phyloP scores from a whole-genome alignment of 306 rosid species.

The Vachellia pachyceras region DNA sequence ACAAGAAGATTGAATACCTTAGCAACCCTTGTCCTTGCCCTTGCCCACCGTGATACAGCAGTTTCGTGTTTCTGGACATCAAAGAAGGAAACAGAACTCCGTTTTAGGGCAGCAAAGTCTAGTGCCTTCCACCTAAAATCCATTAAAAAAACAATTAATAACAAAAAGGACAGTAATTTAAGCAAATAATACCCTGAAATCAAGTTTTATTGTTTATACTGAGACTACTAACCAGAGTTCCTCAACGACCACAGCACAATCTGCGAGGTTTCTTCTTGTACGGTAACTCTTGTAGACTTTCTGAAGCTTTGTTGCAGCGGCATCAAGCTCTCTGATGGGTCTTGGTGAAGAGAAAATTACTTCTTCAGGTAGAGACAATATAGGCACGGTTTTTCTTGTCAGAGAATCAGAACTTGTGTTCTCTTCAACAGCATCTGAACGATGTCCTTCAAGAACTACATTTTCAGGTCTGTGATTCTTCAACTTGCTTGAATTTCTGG shows the following conservation, averaged over 20 bases:
- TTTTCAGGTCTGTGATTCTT: slow-evolving; percentile 58
- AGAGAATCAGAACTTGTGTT: slow-evolving; percentile 33
- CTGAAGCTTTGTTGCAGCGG: slow-evolving; percentile 82
- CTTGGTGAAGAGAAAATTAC: slow-evolving; percentile 58
- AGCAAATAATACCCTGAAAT: background rate
- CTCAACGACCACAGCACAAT: slow-evolving; percentile 90
- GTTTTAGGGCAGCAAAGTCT: slow-evolving; percentile 66
- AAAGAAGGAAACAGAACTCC: slow-evolving; percentile 71
- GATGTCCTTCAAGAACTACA: slow-evolving; percentile 50
- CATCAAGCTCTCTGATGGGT: slow-evolving; percentile 74
- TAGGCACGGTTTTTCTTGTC: slow-evolving; percentile 48
- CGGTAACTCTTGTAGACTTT: slow-evolving; percentile 90
- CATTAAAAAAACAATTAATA: slow-evolving; percentile 16
- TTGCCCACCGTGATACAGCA: slow-evolving; percentile 73
- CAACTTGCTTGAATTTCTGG: slow-evolving; percentile 44
- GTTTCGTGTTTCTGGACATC: slow-evolving; percentile 67
- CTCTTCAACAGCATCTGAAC: slow-evolving; percentile 49
- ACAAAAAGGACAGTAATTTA: background rate
- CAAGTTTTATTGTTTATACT: background rate
- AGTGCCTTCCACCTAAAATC: slow-evolving; percentile 76
- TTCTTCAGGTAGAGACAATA: slow-evolving; percentile 60
- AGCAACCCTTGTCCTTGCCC: slow-evolving; percentile 79
- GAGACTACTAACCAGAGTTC: slow-evolving; percentile 72
- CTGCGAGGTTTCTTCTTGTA: slow-evolving; percentile 90
- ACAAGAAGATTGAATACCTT: slow-evolving; percentile 46